Percentiles rank a stretch among this genome's conserved stretches.
phyloP scores from a whole-genome alignment of 2,329 filamentous ascomycete species.

The Trichoderma arundinaceum region DNA sequence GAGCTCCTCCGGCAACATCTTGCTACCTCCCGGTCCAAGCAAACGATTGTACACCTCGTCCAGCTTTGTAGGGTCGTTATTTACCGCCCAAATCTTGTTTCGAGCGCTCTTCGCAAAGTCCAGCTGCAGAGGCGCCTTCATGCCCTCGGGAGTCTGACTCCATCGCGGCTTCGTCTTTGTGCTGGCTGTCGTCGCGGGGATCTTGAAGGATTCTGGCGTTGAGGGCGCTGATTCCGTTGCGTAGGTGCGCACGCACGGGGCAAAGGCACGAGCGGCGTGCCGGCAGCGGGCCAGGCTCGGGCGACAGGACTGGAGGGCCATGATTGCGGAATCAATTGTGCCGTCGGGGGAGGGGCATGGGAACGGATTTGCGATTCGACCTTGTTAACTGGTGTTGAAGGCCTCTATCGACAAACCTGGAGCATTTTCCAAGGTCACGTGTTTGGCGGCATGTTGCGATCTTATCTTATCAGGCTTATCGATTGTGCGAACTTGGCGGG shows the following conservation, averaged over 20 bases:
- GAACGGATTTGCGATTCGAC: neutral
- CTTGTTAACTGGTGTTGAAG: constrained; percentile 20
- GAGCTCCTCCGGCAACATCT: constrained; percentile 82
- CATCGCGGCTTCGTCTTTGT: constrained; percentile 61
- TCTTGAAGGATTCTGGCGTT: constrained; percentile 40
- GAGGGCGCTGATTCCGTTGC: constrained; percentile 37
- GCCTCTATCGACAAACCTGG: constrained; percentile 14
- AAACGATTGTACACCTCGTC: constrained; percentile 79
- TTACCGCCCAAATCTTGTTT: constrained; percentile 68
- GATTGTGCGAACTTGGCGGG: neutral
- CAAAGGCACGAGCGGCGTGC: constrained; percentile 36
- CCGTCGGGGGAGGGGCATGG: constrained; percentile 15
- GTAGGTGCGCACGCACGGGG: constrained; percentile 41
- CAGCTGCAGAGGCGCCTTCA: constrained; percentile 72
- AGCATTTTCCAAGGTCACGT: constrained; percentile 33
- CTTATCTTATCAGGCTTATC: constrained; percentile 30
- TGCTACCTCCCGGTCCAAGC: constrained; percentile 73
- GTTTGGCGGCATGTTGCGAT: constrained; percentile 17
- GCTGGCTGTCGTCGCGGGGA: constrained; percentile 28
- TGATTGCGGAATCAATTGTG: constrained; percentile 35
- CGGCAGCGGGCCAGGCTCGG: constrained; percentile 39
- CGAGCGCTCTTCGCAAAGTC: constrained; percentile 61
- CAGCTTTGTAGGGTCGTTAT: constrained; percentile 73
- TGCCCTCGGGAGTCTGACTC: constrained; percentile 70
- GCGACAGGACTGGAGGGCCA: constrained; percentile 46